These are phyloP conservation scores for Manihot esculenta DNA, from an alignment of 441 rosid genomes.

Conservation along the genomic window DNA sequence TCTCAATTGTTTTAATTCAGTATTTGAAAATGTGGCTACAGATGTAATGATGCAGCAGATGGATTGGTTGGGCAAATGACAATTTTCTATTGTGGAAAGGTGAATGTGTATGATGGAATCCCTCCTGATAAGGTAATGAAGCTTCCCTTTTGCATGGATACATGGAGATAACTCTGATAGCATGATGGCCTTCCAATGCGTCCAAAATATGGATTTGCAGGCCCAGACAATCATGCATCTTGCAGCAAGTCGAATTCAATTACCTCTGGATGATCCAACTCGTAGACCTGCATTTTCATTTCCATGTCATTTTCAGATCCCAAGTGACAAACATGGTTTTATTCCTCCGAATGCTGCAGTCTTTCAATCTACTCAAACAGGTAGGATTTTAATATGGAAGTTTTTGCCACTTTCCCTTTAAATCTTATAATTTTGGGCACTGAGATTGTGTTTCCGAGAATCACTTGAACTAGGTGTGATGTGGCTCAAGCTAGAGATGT, in stretches of 20 bases:
- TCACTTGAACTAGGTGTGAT: not conserved
- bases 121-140: conserved; percentile 80
- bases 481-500: not conserved
- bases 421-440: not conserved
- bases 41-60: conserved; percentile 49
- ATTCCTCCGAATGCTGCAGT: conserved; percentile 39
- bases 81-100: conserved; percentile 90
- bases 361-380: conserved; percentile 49
- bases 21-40: conserved; percentile 31
- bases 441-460: conserved; percentile 1
- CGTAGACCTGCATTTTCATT: conserved; percentile 38
- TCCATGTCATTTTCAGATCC: conserved; percentile 41
- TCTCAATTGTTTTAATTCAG: not conserved
- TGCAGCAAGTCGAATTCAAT: conserved; percentile 65
- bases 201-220: conserved; percentile 60
- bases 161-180: conserved; percentile 34
- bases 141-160: conserved; percentile 36
- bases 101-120: conserved; percentile 83
- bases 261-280: conserved; percentile 44
- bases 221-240: conserved; percentile 84
- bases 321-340: conserved; percentile 32
- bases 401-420: conserved; percentile 9
- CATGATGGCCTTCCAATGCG: conserved; percentile 40
- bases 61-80: conserved; percentile 72
- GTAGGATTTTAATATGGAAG: conserved; percentile 38